These are phyloP conservation scores for Hericium erinaceus DNA, from an alignment of 768 basidiomycete species.

Conservation along the genomic window DNA sequence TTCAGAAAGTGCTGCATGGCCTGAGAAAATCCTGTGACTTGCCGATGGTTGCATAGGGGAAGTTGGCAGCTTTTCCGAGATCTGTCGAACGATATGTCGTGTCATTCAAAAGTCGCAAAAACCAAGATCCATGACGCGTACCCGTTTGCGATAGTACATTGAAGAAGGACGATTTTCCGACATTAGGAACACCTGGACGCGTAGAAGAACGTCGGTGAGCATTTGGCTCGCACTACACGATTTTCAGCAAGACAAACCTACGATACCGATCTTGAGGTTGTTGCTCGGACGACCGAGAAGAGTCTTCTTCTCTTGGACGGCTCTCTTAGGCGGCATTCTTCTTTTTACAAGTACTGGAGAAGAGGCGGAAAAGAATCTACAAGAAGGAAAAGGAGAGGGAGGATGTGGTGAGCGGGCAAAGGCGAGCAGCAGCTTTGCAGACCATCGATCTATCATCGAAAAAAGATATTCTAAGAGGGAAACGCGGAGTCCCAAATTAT, in stretches of 20 bases:
- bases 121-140: conserved; percentile 25
- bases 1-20: too few species aligned
- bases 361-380: conserved; percentile 30
- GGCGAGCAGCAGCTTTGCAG: conserved; percentile 9
- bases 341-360: conserved; percentile 34
- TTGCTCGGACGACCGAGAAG: conserved; percentile 89
- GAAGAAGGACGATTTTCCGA: conserved; percentile 99
- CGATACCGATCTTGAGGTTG: conserved; percentile 98
- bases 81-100: conserved; percentile 33
- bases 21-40: conserved; percentile 51
- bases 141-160: conserved; percentile 90
- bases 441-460: conserved; percentile 17
- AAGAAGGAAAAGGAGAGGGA: neutral
- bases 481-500: neutral
- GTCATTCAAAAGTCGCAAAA: conserved; percentile 1
- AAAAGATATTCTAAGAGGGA: neutral
- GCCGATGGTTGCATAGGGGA: conserved; percentile 83
- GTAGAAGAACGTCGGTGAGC: conserved; percentile 3
- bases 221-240: neutral
- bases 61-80: conserved; percentile 93
- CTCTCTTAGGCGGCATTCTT: conserved; percentile 92
- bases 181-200: conserved; percentile 79
- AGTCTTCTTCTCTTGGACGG: conserved; percentile 70
- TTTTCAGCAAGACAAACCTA: conserved; percentile 57
- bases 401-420: neutral